These are phyloP conservation scores for Diaporthe sp. DNA, from an alignment of 2,329 filamentous ascomycete species.

Conservation along the genomic window DNA sequence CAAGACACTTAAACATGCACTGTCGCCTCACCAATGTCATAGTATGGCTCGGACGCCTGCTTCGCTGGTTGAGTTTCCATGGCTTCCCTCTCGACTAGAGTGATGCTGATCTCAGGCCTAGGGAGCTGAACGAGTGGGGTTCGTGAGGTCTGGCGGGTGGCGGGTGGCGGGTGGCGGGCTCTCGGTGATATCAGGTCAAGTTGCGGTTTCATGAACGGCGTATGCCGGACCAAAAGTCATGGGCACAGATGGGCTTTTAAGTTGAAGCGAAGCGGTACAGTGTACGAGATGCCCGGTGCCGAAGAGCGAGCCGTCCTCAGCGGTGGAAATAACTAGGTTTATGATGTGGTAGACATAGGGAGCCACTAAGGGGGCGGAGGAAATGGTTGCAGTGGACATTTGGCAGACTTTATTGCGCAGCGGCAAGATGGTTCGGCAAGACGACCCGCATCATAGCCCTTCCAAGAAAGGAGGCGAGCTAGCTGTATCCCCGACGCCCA, in stretches of 20 bases:
- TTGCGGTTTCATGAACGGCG: neutral
- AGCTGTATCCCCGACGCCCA: constrained; percentile 29
- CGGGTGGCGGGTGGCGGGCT: no score
- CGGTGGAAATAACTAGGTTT: neutral
- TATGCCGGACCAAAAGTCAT: neutral
- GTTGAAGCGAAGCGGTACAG: neutral
- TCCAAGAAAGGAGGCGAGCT: constrained; percentile 18
- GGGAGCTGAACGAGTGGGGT: no score
- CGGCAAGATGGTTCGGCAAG: constrained; percentile 38
- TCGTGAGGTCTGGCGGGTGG: no score
- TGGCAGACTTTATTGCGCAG: constrained; percentile 12
- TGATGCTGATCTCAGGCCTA: neutral
- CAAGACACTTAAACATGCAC: neutral
- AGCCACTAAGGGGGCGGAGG: neutral
- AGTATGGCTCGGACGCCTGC: constrained; percentile 40
- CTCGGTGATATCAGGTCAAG: neutral
- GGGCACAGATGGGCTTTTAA: neutral
- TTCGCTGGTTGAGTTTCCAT: constrained; percentile 41
- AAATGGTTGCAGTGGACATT: constrained; percentile 23
- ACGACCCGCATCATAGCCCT: constrained; percentile 23
- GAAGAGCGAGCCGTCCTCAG: constrained; percentile 4
- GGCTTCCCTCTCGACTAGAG: neutral
- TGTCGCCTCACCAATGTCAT: constrained; percentile 43
- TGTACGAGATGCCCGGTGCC: neutral
- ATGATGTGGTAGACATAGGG: neutral